Base-by-base conservation (phyloP, 345 rosid species). In the Lumnitzera racemosa region DNA sequence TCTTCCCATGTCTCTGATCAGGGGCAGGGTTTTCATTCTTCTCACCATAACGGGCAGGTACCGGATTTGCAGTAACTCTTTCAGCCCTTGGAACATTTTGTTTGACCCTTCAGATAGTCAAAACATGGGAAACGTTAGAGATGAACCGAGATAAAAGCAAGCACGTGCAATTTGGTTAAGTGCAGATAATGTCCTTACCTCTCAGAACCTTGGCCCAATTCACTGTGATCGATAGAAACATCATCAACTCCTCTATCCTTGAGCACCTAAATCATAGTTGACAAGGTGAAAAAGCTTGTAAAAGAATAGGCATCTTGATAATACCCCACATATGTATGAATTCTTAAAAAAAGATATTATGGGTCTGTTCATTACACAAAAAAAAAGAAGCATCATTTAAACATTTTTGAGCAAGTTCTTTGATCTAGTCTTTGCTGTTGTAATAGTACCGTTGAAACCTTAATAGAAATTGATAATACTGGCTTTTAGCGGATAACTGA, bases 231-330 rank as follows among this genome's bases (percentile, higher is more conserved):
- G 20, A 70, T 52, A 55, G 69, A 55, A 61, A 65, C 71, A 63
- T 73, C 79, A 61, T 83, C 87, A 15, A 83, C 57, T 49, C 88
- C 87, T 67, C 88, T 79, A 70, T 72, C 91, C 76, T 77, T 90
- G 67, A 90, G 73, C 61, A 90, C 91, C 91, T 90, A 74, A 54
- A 47, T 46, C 20, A 16, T 29, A 59, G 16, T 60, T 62, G 47
- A n/a, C 23, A 7, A 27, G 16, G 13, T 46, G 27, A 9, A 46
- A 20, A 14, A 46, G 25, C 46, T 56, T 25, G 11, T 11, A 23
- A 31, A 54, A 20, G 23, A 4, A 54, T 17, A 53, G 25, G 27
- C 13, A 7, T 23, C 15, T 23, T 14, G 0, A 16, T 36, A 36
- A 36, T 7, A 5, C 43, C 31, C 31, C 43, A 4, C 7, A 36